A percentile compares a stretch with the other conserved stretches of the same genome.
phyloP scores from a whole-genome alignment of 208 protist genomes.

The Acanthamoeba royreba region DNA sequence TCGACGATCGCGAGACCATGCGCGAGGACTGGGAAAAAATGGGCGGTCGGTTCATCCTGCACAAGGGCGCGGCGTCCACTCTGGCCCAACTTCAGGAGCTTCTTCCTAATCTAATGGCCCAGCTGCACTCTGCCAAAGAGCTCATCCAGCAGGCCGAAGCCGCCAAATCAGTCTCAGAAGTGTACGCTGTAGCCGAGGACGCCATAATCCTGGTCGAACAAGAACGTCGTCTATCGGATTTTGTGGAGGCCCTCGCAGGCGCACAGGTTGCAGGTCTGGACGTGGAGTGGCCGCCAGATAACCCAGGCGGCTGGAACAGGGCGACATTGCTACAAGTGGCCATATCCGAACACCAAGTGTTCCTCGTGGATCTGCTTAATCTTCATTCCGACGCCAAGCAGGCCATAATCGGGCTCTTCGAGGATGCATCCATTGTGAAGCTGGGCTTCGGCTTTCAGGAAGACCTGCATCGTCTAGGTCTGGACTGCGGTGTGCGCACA shows the following conservation, averaged over 20 bases:
- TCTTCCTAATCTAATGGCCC: neutral
- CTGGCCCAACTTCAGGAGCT: neutral
- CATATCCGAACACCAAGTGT: neutral
- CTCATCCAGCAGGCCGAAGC: neutral
- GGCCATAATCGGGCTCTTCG: neutral
- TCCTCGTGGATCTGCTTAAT: neutral
- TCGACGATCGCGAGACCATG: constrained; percentile 21
- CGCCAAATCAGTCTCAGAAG: neutral
- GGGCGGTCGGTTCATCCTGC: neutral
- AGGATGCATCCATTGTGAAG: neutral
- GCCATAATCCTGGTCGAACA: neutral
- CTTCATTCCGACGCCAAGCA: neutral
- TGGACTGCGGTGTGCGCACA: neutral
- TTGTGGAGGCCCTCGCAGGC: neutral
- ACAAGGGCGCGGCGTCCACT: neutral
- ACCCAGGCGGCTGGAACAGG: neutral
- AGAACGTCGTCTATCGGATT: neutral
- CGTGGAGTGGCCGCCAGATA: constrained; percentile 12
- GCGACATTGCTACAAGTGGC: constrained; percentile 5
- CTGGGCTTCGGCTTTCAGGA: constrained; percentile 13
- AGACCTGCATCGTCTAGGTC: neutral
- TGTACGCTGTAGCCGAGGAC: neutral
- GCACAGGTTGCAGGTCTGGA: neutral
- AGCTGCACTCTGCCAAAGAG: neutral
- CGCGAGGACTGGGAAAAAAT: constrained; percentile 3